These are phyloP conservation scores for Barnettozyma botsteinii DNA, from an alignment of 805 yeast species.

Conservation along the genomic window DNA sequence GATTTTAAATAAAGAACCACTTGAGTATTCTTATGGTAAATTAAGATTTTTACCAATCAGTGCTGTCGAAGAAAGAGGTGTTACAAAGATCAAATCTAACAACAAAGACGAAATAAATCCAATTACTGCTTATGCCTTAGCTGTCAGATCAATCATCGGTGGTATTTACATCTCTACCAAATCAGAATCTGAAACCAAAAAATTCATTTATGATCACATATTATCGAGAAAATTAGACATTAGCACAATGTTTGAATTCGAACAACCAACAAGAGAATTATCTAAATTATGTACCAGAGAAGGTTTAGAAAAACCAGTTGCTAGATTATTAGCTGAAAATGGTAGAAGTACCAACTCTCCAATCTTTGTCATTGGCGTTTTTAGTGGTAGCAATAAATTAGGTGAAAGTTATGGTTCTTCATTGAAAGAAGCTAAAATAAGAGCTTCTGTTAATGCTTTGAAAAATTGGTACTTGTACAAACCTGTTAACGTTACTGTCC, in stretches of 20 bases:
- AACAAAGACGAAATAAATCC: conserved; percentile 22
- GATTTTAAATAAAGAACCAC: conserved; percentile 62
- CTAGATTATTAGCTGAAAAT: conserved; percentile 84
- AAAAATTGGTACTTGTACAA: conserved; percentile 89
- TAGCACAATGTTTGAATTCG: conserved; percentile 68
- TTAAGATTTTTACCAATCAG: conserved; percentile 43
- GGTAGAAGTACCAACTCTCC: conserved; percentile 85
- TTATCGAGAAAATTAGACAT: conserved; percentile 79
- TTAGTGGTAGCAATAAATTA: conserved; percentile 71
- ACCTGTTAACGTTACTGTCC: conserved; percentile 59
- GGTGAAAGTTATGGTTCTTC: conserved; percentile 96
- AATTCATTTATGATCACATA: conserved; percentile 69
- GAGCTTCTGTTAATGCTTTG: conserved; percentile 87
- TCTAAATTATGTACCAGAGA: conserved; percentile 72
- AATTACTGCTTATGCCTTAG: conserved; percentile 45
- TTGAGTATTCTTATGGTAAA: conserved; percentile 63
- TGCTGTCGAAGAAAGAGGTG: conserved; percentile 41
- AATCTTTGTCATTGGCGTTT: conserved; percentile 86
- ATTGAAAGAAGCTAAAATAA: conserved; percentile 82
- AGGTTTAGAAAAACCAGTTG: conserved; percentile 65
- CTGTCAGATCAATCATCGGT: conserved; percentile 78
- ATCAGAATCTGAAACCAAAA: conserved; percentile 51
- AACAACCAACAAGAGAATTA: conserved; percentile 81
- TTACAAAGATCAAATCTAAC: conserved; percentile 37
- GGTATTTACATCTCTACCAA: conserved; percentile 68